Conservation (phyloP, 495 filamentous ascomycete species). For the Penicillium bialowiezense region DNA sequence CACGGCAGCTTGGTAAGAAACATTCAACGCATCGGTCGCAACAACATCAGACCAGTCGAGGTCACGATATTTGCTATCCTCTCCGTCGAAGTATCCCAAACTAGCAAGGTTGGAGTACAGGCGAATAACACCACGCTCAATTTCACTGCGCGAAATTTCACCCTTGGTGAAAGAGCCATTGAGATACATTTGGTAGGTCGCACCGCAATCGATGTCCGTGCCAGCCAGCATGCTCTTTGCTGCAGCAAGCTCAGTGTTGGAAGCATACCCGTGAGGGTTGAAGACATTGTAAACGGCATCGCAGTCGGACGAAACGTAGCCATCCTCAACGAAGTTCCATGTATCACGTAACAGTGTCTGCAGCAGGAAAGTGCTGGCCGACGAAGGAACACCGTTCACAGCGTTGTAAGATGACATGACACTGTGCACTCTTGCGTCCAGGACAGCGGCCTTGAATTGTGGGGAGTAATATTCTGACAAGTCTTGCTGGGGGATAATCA, state of each 20-base stretch:
- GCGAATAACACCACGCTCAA: constrained; percentile 54
- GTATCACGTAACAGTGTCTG: constrained; percentile 56
- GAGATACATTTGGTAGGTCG: constrained; percentile 50
- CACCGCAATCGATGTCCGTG: constrained; percentile 61
- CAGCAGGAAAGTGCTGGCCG: constrained; percentile 53
- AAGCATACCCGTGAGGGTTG: constrained; percentile 52
- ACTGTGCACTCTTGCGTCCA: constrained; percentile 54
- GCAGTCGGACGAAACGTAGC: constrained; percentile 58
- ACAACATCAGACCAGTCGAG: constrained; percentile 53
- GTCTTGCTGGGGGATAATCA: constrained; percentile 53
- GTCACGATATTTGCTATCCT: constrained; percentile 45
- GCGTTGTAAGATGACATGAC: constrained; percentile 64
- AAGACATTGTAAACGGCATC: constrained; percentile 57
- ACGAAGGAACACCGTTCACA: constrained; percentile 58
- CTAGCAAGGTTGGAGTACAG: constrained; percentile 54
- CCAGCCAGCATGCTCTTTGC: constrained; percentile 57
- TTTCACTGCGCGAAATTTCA: constrained; percentile 43
- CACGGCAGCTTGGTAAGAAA: constrained; percentile 57
- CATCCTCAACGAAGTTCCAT: constrained; percentile 45
- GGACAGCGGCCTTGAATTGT: constrained; percentile 32
- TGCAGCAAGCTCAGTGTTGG: constrained; percentile 41
- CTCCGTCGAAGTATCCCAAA: constrained; percentile 59
- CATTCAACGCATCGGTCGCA: constrained; percentile 47
- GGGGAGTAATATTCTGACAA: constrained; percentile 51
- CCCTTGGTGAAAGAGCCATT: constrained; percentile 47